phyloP scores from a whole-genome alignment of 1,284 basidiomycete genomes.

The Neonothopanus nambi region DNA sequence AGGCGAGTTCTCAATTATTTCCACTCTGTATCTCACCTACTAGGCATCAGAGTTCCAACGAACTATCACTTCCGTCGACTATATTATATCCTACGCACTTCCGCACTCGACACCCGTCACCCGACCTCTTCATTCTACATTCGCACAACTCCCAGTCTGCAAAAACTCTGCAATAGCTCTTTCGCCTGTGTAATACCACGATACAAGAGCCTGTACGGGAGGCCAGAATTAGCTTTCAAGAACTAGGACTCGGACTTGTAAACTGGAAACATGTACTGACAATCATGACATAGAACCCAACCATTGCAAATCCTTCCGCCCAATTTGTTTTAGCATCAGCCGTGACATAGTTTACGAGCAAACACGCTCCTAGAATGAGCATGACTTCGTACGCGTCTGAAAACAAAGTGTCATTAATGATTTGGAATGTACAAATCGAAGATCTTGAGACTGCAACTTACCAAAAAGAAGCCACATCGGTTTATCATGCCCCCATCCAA shows the following conservation, averaged over 20 bases:
- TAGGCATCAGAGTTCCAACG: too few species aligned
- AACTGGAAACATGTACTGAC: constrained; percentile 29
- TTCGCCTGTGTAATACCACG: constrained; percentile 12
- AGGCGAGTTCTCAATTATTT: too few species aligned
- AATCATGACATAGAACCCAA: constrained; percentile 47
- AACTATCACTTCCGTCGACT: too few species aligned
- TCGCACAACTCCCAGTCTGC: too few species aligned
- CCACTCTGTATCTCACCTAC: too few species aligned
- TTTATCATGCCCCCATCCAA: constrained; percentile 8
- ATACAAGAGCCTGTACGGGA: background rate
- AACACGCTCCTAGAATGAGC: constrained; percentile 41
- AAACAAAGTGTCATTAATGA: background rate
- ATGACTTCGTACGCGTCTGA: constrained; percentile 47
- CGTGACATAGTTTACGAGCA: constrained; percentile 51
- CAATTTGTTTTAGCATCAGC: constrained; percentile 50
- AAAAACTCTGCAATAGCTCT: too few species aligned
- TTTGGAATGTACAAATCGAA: too few species aligned
- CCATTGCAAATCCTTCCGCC: constrained; percentile 42
- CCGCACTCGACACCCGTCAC: too few species aligned
- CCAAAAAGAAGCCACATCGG: constrained; percentile 37
- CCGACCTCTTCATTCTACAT: too few species aligned
- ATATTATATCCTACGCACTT: too few species aligned
- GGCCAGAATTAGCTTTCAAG: background rate
- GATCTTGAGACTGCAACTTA: constrained; percentile 17
- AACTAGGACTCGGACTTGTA: too few species aligned